Base-by-base conservation (phyloP, 1,284 basidiomycete genomes). In the Tausonia pullulans region DNA sequence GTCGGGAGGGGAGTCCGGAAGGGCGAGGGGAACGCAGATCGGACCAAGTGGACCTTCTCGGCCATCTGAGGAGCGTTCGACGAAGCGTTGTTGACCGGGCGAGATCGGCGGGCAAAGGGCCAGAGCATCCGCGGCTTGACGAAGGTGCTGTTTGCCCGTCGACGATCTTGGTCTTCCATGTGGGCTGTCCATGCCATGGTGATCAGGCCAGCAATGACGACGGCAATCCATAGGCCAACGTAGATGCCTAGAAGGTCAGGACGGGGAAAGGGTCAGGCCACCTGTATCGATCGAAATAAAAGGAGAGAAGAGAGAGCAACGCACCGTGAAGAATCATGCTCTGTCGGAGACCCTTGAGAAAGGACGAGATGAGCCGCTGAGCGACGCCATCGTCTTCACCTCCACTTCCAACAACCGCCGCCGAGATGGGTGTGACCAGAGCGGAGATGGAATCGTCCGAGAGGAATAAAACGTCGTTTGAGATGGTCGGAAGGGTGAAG, bases 281-380 rank as follows among this genome's bases (percentile, higher is more conserved):
- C 5, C n/a, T 16, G 16, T 7, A 10, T 7, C 14, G 4, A 16
- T 8, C n/a, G 16, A 16, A 11, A 5, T 46, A 5, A 16, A 49
- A 44, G 13, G 57, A 57, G 90, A 68, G 14, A 90, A 82, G 54
- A 92, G 87, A 45, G 89, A 56, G 14, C 75, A 44, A 49, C 46
- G 81, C 87, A 90, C 97, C 1, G 75, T 95, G 96, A 80, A 93
- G 88, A 64, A 87, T 73, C 43, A 86, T 83, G 75, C 96, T 90
- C 73, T 87, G 85, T 75, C 84, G 80, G 67, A 98, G 79, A 11
- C 84, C 82, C 16, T 77, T 77, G 39, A 85, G 81, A 72, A 96
- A 97, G 16, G 82, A 79, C 45, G 81, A 77, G 68, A 96, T 82
- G 61, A 97, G 78, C 60, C 81, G 81, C 8, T 84, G 86, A 45